Evolutionary conservation across 129 eudicot genomes (phyloP).

Genomic region (Flaveria trinervia): DNA sequence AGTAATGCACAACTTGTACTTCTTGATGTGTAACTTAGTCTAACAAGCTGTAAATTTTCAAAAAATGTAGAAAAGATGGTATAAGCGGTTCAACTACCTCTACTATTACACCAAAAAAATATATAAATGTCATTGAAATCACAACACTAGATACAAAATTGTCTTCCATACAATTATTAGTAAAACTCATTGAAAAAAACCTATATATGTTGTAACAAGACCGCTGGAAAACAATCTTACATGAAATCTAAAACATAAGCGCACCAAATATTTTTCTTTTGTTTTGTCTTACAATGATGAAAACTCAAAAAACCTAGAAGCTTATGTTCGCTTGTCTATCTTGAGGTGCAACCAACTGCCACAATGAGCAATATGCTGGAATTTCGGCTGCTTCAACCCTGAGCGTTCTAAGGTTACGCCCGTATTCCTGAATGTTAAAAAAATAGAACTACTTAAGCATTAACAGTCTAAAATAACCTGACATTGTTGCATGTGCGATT

Average conservation of each 20-base stretch:
- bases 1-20: not conserved
- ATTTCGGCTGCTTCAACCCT: slow-evolving; percentile 86
- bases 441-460: not conserved
- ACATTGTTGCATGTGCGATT: not conserved
- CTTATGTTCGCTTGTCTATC: slow-evolving; percentile 67
- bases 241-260: slow-evolving; percentile 14
- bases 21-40: not conserved
- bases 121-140: slow-evolving; percentile 24
- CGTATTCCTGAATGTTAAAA: slow-evolving; percentile 64
- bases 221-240: slow-evolving; percentile 18
- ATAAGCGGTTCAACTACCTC: not conserved
- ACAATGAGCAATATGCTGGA: slow-evolving; percentile 68
- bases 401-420: slow-evolving; percentile 71
- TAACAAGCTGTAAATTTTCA: no score
- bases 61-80: not conserved
- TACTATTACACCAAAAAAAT: not conserved
- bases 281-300: not conserved
- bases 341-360: slow-evolving; percentile 89
- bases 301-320: slow-evolving; percentile 44
- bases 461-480: not conserved
- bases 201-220: slow-evolving; percentile 29
- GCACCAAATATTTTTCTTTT: not conserved
- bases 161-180: slow-evolving; percentile 31
- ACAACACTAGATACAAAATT: slow-evolving; percentile 40
- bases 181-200: slow-evolving; percentile 10